Conservation (phyloP, 371 early-diverging fungal genomes). For the Mucor irregularis region DNA sequence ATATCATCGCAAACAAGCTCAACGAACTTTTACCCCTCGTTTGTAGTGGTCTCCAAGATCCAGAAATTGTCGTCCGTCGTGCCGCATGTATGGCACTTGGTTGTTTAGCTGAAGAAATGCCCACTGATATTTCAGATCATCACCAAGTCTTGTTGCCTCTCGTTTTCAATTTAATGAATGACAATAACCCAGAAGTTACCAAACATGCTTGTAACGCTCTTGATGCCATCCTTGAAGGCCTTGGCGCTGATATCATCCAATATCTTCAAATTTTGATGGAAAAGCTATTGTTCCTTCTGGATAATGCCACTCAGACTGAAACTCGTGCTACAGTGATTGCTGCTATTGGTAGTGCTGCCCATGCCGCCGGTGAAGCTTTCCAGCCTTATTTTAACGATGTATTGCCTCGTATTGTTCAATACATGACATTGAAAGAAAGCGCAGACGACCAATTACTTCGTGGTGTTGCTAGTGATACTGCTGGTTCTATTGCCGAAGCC, state of each 20-base stretch:
- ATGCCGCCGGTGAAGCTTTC: constrained; percentile 71
- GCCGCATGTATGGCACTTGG: constrained; percentile 87
- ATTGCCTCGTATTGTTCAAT: constrained; percentile 64
- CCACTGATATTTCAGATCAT: constrained; percentile 70
- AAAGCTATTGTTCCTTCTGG: constrained; percentile 70
- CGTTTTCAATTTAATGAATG: constrained; percentile 77
- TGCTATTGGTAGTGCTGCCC: constrained; percentile 86
- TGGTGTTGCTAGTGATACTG: constrained; percentile 82
- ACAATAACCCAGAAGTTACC: constrained; percentile 65
- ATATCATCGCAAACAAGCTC: constrained; percentile 70
- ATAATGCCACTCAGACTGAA: constrained; percentile 55
- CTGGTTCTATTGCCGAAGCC: constrained; percentile 80
- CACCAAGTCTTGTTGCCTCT: constrained; percentile 80
- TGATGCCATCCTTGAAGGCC: constrained; percentile 79
- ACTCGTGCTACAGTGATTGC: constrained; percentile 75
- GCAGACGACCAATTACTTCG: constrained; percentile 71
- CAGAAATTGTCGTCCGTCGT: constrained; percentile 72
- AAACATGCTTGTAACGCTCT: constrained; percentile 79
- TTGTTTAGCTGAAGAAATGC: constrained; percentile 78
- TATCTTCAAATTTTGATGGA: constrained; percentile 82
- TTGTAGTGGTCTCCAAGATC: constrained; percentile 75
- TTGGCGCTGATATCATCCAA: constrained; percentile 69
- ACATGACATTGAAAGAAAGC: constrained; percentile 67
- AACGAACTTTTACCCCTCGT: constrained; percentile 73
- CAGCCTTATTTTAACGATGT: constrained; percentile 76